Base-by-base conservation (phyloP, 306 rosid species). In the Quercus agrifolia region DNA sequence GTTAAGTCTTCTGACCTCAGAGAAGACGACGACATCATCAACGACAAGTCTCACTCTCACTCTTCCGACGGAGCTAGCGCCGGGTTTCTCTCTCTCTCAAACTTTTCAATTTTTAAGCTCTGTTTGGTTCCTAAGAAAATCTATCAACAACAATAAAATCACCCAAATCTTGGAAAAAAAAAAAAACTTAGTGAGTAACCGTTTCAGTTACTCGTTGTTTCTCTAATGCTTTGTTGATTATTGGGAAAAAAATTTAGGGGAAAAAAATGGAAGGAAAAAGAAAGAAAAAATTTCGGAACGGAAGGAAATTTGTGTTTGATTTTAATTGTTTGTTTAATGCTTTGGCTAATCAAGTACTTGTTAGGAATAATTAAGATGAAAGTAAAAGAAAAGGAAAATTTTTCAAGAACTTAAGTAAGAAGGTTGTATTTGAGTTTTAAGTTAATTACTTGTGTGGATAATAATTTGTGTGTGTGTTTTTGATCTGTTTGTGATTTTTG, bases 1-100 rank as follows among this genome's bases (percentile, higher is more conserved):
- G 84, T 73, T 55, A 81, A 88, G 76, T 19, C 85, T 79, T 77
- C 83, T 19, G 82, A 78, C 73, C 92, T 79, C 81, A 76, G 91
- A 86, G 96, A 92, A 46, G 98, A 85, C 21, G 88, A 81, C 31
- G 46, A 41, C 0, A 41, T 41, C 46, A 41, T 41, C 46, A 41
- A 41, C 46, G 91, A 92, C 80, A 90, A 88, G 83, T 86, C 94
- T 9, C 97, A 89, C 21, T 86, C 96, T 70, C 95, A 88, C 25
- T 83, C 90, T 72, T 98, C 97, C 66, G 97, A 95, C 73, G 98
- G 99, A 21, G 99, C 98, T 3, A 95, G 99, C 78, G 93, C 99
- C 11, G 99, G 98, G 99, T 95, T 88, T 80, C 56, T 56, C 75
- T 71, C 20, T 44, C 6, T 44, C 4, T 63, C 11, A 19, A 51